phyloP scores from a whole-genome alignment of 345 rosid genomes.

The Pistacia atlantica region DNA sequence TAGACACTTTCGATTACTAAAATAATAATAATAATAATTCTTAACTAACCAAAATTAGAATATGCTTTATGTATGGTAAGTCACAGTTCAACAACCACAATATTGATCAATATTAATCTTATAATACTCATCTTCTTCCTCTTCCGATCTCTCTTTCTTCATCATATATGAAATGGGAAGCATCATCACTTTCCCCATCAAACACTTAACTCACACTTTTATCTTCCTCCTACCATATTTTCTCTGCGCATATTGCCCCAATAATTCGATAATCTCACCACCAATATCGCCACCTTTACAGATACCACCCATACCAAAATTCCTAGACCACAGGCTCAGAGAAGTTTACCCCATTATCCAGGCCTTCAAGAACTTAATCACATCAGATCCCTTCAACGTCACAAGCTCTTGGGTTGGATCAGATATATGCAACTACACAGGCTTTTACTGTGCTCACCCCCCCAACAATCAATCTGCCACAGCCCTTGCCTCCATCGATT shows the following conservation, averaged over 20 bases:
- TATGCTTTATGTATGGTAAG: too few species aligned
- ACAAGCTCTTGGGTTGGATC: constrained; percentile 46
- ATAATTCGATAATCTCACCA: too few species aligned
- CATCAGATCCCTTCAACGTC: constrained; percentile 32
- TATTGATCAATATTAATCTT: not conserved
- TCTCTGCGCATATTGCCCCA: not conserved
- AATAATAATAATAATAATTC: too few species aligned
- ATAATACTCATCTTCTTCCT: not conserved
- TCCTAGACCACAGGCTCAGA: constrained; percentile 33
- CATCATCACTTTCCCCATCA: not conserved
- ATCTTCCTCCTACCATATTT: constrained; percentile 9
- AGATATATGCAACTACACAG: constrained; percentile 41
- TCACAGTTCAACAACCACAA: constrained; percentile 21
- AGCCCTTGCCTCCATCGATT: constrained; percentile 42
- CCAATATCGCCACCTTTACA: too few species aligned
- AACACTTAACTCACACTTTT: not conserved
- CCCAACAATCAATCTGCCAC: constrained; percentile 40
- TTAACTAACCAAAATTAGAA: too few species aligned
- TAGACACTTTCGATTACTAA: too few species aligned
- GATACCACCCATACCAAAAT: constrained; percentile 5
- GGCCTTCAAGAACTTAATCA: constrained; percentile 35
- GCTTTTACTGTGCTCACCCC: constrained; percentile 44
- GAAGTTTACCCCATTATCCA: constrained; percentile 30
- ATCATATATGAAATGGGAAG: constrained; percentile 9
- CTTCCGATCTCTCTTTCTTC: not conserved